A percentile compares a stretch with the other conserved stretches of the same genome.
Conservation (phyloP, 768 basidiomycete genomes). For the Phallus indusiatus region DNA sequence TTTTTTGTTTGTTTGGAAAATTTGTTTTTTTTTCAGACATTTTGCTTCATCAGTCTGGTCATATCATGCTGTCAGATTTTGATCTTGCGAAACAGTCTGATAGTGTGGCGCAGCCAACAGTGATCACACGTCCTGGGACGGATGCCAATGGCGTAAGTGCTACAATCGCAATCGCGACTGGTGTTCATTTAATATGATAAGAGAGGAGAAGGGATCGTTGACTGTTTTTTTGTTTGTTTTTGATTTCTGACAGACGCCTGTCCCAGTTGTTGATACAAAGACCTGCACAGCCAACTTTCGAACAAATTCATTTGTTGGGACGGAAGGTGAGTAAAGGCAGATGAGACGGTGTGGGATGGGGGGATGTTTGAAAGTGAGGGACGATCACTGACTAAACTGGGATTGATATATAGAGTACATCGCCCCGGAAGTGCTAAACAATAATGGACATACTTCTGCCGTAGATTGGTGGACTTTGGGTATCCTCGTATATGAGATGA, state of each 20-base stretch:
- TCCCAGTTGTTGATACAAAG: conserved; percentile 78
- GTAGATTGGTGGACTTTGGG: conserved; percentile 99
- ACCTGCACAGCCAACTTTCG: conserved; percentile 96
- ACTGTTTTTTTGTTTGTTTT: no score
- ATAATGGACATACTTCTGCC: conserved; percentile 92
- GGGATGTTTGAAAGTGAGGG: not conserved
- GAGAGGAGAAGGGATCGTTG: no score
- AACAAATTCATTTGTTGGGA: conserved; percentile 98
- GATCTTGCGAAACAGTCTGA: conserved; percentile 95
- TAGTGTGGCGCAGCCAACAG: conserved; percentile 31
- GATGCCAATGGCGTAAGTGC: conserved; percentile 79
- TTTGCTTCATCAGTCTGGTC: conserved; percentile 91
- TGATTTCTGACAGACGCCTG: conserved; percentile 56
- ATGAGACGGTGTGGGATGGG: not conserved
- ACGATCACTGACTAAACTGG: conserved; percentile 11
- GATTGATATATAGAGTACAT: conserved; percentile 85
- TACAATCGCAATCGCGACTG: not conserved
- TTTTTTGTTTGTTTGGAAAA: no score
- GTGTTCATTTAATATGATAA: not conserved
- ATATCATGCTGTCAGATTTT: conserved; percentile 99
- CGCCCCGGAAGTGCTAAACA: conserved; percentile 96
- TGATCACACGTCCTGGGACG: conserved; percentile 76
- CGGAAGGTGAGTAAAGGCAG: conserved; percentile 63
- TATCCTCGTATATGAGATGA: conserved; percentile 98
- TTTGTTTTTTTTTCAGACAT: no score